phyloP scores from a whole-genome alignment of 208 protist genomes.

The Wallacemonas sp. region DNA sequence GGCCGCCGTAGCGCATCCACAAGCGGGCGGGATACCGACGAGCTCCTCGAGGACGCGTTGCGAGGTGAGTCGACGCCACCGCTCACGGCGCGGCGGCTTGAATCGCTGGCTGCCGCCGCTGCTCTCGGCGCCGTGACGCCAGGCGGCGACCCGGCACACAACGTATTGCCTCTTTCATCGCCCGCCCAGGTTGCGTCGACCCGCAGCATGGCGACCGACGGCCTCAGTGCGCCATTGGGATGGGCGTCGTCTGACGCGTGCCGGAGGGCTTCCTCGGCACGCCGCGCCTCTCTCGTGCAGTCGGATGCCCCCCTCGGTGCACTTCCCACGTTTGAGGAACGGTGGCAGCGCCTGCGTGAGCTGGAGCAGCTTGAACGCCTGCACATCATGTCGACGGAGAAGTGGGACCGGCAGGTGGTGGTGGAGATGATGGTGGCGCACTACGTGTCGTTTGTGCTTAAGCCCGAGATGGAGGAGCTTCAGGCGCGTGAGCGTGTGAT shows the following conservation, averaged over 20 bases:
- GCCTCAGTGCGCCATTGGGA: background rate
- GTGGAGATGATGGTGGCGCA: conserved; percentile 75
- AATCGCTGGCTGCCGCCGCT: background rate
- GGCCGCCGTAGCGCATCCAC: too few species aligned
- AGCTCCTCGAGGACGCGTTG: background rate
- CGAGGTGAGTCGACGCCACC: background rate
- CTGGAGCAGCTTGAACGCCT: conserved; percentile 51
- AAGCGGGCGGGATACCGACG: too few species aligned
- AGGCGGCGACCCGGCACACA: background rate
- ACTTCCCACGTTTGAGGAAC: conserved; percentile 16
- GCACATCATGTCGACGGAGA: conserved; percentile 45
- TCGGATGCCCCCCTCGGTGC: conserved; percentile 16
- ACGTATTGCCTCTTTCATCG: too few species aligned
- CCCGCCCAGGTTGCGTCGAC: too few species aligned
- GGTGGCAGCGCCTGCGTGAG: conserved; percentile 19
- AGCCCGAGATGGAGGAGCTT: conserved; percentile 65
- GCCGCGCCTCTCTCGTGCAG: conserved; percentile 4
- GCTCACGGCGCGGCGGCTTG: background rate
- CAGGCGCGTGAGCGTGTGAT: conserved; percentile 34
- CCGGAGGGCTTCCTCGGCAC: background rate
- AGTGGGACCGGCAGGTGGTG: conserved; percentile 56
- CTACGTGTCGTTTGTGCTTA: conserved; percentile 77
- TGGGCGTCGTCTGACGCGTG: background rate
- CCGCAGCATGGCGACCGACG: background rate
- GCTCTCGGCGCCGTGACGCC: too few species aligned